These are phyloP conservation scores for Schizophyllum commune DNA, from an alignment of 1,284 basidiomycete genomes.

Conservation along the genomic window DNA sequence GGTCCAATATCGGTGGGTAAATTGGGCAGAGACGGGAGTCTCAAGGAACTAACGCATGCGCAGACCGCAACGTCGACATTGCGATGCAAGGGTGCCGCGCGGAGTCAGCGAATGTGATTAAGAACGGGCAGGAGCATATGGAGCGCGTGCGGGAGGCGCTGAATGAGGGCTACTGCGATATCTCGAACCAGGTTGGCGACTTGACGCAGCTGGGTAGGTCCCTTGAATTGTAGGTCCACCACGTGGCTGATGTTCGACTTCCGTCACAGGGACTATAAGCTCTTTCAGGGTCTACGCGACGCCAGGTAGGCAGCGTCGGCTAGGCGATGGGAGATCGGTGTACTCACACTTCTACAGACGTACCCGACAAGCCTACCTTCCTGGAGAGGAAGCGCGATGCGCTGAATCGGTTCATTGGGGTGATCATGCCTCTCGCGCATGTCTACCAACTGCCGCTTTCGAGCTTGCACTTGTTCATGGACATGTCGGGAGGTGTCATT, in stretches of 20 bases:
- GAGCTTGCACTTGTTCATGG: conserved; percentile 85
- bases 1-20: conserved; percentile 50
- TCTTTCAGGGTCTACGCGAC: conserved; percentile 63
- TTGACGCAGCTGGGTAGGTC: conserved; percentile 51
- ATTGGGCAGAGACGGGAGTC: neutral
- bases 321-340: neutral
- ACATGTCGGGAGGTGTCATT: conserved; percentile 74
- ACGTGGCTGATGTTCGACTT: conserved; percentile 27
- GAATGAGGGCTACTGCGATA: conserved; percentile 79
- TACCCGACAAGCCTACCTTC: conserved; percentile 41
- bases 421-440: conserved; percentile 48
- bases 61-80: conserved; percentile 65
- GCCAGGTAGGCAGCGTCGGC: conserved; percentile 39
- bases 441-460: conserved; percentile 60
- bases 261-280: conserved; percentile 35
- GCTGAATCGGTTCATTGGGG: conserved; percentile 62
- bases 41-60: neutral
- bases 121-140: conserved; percentile 56
- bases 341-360: conserved; percentile 32
- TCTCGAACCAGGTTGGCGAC: conserved; percentile 61
- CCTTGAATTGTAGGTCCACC: neutral
- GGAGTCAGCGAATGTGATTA: conserved; percentile 55
- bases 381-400: conserved; percentile 43
- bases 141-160: conserved; percentile 67
- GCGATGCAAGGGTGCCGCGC: conserved; percentile 74